phyloP scores from a whole-genome alignment of 768 basidiomycete genomes.

The Leccinum disarticulatum region DNA sequence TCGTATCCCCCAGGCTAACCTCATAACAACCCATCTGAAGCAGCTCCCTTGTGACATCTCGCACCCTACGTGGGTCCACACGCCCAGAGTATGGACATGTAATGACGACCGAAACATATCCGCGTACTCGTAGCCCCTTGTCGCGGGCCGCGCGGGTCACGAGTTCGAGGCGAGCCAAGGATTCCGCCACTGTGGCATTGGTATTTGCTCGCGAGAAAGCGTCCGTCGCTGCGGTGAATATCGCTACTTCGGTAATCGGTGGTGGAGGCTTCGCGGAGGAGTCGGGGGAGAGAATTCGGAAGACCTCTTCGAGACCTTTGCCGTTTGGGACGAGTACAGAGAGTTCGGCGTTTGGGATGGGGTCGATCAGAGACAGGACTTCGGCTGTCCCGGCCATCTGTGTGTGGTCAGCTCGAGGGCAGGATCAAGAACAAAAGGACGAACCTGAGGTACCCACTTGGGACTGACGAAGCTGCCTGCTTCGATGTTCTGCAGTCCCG shows the following conservation, averaged over 20 bases:
- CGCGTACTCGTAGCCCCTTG: conserved; percentile 68
- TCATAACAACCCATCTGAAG: conserved; percentile 94
- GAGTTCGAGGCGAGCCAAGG: conserved; percentile 58
- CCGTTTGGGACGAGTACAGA: conserved; percentile 82
- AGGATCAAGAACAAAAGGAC: conserved; percentile 7
- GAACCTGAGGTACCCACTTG: conserved; percentile 88
- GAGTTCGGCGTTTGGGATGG: conserved; percentile 56
- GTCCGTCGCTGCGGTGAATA: conserved; percentile 90
- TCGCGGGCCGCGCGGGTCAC: conserved; percentile 64
- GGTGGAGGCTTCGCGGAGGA: conserved; percentile 40
- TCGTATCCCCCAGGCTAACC: conserved; percentile 89
- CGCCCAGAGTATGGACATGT: conserved; percentile 85
- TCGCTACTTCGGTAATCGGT: conserved; percentile 78
- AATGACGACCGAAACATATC: conserved; percentile 84
- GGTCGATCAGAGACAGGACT: conserved; percentile 60
- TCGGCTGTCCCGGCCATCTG: conserved; percentile 89
- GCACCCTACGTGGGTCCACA: conserved; percentile 62
- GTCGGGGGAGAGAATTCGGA: conserved; percentile 48
- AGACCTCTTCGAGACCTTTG: conserved; percentile 69
- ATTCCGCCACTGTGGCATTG: conserved; percentile 70
- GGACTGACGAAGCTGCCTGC: conserved; percentile 90
- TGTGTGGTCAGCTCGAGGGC: background rate
- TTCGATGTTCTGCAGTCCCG: conserved; percentile 73
- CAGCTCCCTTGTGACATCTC: conserved; percentile 68
- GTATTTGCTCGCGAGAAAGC: conserved; percentile 85